Conservation (phyloP, 2,329 filamentous ascomycete genomes). For the Fusarium concolor region DNA sequence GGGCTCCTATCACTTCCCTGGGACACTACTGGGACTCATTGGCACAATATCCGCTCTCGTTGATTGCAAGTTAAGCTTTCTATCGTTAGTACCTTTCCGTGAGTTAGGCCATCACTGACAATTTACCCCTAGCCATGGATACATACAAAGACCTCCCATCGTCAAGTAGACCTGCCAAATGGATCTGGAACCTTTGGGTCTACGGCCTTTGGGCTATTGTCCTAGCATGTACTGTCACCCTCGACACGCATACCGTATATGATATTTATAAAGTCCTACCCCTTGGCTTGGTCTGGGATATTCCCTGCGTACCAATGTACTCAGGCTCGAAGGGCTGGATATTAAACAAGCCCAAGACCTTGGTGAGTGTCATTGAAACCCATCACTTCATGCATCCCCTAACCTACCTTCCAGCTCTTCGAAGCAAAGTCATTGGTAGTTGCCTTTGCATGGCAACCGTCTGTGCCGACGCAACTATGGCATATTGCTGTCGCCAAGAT, state of each 20-base stretch:
- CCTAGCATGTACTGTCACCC: background rate
- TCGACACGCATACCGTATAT: constrained; percentile 15
- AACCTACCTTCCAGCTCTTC: background rate
- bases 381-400: rapidly evolving
- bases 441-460: constrained; percentile 23
- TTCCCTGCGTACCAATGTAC: constrained; percentile 15
- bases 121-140: constrained; percentile 6
- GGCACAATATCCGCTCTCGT: constrained; percentile 18
- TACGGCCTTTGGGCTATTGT: constrained; percentile 12
- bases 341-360: constrained; percentile 17
- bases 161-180: constrained; percentile 2
- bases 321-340: constrained; percentile 1
- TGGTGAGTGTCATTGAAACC: background rate
- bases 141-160: constrained; percentile 20
- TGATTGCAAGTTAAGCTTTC: constrained; percentile 2
- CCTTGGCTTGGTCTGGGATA: constrained; percentile 24
- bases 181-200: constrained; percentile 20
- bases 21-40: constrained; percentile 14
- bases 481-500: constrained; percentile 15
- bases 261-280: constrained; percentile 23
- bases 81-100: background rate
- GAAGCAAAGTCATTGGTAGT: constrained; percentile 24
- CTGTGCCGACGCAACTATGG: constrained; percentile 13
- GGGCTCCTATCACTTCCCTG: constrained; percentile 21
- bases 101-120: background rate